These are phyloP conservation scores for Colletotrichum higginsianum DNA, from an alignment of 2,329 filamentous ascomycete genomes.

Conservation along the genomic window DNA sequence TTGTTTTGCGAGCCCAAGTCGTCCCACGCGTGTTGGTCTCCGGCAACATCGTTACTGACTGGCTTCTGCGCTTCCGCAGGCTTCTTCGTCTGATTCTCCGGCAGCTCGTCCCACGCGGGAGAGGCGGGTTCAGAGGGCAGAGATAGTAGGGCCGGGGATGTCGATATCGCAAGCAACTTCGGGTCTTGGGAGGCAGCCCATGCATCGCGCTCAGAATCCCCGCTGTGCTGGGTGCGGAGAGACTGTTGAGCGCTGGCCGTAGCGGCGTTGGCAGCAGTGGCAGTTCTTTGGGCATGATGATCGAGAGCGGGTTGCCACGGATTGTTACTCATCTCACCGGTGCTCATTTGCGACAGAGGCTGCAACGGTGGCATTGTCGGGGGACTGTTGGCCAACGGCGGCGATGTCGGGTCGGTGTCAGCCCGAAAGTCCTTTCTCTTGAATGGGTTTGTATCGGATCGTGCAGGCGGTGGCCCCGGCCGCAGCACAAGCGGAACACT, in stretches of 20 bases:
- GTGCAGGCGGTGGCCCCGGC: conserved; percentile 45
- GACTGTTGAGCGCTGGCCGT: conserved; percentile 17
- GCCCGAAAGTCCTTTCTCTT: conserved; percentile 60
- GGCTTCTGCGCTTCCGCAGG: conserved; percentile 44
- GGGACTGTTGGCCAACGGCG: conserved; percentile 41
- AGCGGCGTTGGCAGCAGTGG: neutral
- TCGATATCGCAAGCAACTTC: conserved; percentile 33
- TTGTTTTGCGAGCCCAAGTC: conserved; percentile 59
- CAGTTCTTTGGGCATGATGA: conserved; percentile 26
- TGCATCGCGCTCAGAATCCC: conserved; percentile 47
- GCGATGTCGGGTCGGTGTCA: conserved; percentile 31
- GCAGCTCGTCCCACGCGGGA: conserved; percentile 56
- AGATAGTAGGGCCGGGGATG: conserved; percentile 47
- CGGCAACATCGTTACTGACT: conserved; percentile 53
- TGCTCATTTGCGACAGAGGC: conserved; percentile 58
- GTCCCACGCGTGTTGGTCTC: conserved; percentile 66
- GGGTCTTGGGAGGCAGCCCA: conserved; percentile 49
- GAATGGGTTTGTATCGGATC: conserved; percentile 68
- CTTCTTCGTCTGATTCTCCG: conserved; percentile 46
- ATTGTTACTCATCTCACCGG: conserved; percentile 60
- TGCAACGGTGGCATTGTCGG: conserved; percentile 48
- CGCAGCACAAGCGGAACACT: conserved; percentile 52
- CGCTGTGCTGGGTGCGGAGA: conserved; percentile 22
- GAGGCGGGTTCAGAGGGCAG: conserved; percentile 55
- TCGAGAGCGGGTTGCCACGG: conserved; percentile 60